Percentiles rank a stretch among this genome's conserved stretches.
These are phyloP conservation scores for Aspergillus sp. DNA, from an alignment of 2,329 filamentous ascomycete species.

Conservation along the genomic window DNA sequence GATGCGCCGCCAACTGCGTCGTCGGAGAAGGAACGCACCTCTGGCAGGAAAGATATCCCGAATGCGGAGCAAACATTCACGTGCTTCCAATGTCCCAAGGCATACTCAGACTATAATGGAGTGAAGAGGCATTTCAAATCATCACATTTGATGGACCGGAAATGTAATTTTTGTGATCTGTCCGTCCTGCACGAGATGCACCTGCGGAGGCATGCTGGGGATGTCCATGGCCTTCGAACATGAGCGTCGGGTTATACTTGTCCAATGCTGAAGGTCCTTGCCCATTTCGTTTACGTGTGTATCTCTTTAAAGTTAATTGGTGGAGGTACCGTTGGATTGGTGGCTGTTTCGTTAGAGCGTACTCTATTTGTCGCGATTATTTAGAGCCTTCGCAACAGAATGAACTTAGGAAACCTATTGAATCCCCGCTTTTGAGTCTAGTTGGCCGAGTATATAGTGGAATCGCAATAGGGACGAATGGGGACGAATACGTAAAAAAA, in stretches of 20 bases:
- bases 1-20: too few species aligned
- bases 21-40: constrained; percentile 5
- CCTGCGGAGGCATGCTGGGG: constrained; percentile 14
- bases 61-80: constrained; percentile 8
- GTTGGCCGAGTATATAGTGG: too few species aligned
- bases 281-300: not conserved
- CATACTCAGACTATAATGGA: constrained; percentile 20
- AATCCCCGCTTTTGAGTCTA: too few species aligned
- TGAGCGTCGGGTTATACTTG: not conserved
- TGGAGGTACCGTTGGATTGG: not conserved
- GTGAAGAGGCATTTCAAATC: constrained; percentile 22
- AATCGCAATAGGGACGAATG: too few species aligned
- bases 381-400: too few species aligned
- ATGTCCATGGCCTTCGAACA: constrained; percentile 16
- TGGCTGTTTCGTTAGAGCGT: too few species aligned
- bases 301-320: not conserved
- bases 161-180: constrained; percentile 22
- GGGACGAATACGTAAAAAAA: too few species aligned
- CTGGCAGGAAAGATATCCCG: constrained; percentile 5
- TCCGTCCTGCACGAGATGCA: constrained; percentile 18
- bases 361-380: too few species aligned
- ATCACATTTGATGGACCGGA: constrained; percentile 19
- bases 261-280: not conserved
- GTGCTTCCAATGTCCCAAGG: constrained; percentile 22
- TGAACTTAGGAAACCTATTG: too few species aligned